Conservation (phyloP, 2,329 filamentous ascomycete genomes). For the Teratosphaeria pseudoeucalypti region DNA sequence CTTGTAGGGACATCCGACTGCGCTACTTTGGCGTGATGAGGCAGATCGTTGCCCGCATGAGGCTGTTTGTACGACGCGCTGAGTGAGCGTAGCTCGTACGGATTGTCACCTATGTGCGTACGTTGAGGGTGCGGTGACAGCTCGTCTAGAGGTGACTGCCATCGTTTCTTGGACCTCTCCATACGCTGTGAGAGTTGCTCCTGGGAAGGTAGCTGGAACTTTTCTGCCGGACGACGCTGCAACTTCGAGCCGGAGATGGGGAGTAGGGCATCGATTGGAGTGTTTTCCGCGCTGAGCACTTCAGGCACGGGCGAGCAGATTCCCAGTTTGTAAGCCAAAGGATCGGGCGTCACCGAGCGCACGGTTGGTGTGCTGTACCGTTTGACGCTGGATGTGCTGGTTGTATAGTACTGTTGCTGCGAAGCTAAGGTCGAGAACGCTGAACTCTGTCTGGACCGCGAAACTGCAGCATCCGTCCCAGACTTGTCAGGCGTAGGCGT, state of each 20-base stretch:
- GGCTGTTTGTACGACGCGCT: slow-evolving; percentile 7
- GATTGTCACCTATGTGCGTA: slow-evolving; percentile 22
- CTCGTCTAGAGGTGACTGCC: slow-evolving; percentile 32
- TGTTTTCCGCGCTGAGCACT: slow-evolving; percentile 10
- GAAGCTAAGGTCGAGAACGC: slow-evolving; percentile 13
- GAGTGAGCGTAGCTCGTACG: slow-evolving; percentile 22
- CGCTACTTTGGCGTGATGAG: slow-evolving; percentile 10
- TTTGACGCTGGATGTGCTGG: background rate
- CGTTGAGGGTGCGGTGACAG: slow-evolving; percentile 21
- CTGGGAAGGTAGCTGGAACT: slow-evolving; percentile 24
- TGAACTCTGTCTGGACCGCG: slow-evolving; percentile 2
- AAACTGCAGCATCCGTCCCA: slow-evolving; percentile 1
- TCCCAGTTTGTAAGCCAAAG: slow-evolving; percentile 5
- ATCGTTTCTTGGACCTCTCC: slow-evolving; percentile 29
- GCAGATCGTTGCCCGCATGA: slow-evolving; percentile 10
- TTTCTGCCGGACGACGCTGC: slow-evolving; percentile 12
- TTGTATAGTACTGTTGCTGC: slow-evolving; percentile 6
- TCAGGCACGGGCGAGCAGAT: slow-evolving; percentile 19
- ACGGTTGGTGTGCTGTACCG: slow-evolving; percentile 12
- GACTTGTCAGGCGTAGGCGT: background rate
- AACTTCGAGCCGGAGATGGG: slow-evolving; percentile 9
- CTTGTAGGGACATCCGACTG: background rate
- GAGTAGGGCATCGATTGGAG: background rate
- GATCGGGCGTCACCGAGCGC: slow-evolving; percentile 18
- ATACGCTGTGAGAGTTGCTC: slow-evolving; percentile 31